A percentile compares a stretch with the other conserved stretches of the same genome.
These are phyloP conservation scores for Penicillium olsonii DNA, from an alignment of 2,329 filamentous ascomycete genomes.

Conservation along the genomic window DNA sequence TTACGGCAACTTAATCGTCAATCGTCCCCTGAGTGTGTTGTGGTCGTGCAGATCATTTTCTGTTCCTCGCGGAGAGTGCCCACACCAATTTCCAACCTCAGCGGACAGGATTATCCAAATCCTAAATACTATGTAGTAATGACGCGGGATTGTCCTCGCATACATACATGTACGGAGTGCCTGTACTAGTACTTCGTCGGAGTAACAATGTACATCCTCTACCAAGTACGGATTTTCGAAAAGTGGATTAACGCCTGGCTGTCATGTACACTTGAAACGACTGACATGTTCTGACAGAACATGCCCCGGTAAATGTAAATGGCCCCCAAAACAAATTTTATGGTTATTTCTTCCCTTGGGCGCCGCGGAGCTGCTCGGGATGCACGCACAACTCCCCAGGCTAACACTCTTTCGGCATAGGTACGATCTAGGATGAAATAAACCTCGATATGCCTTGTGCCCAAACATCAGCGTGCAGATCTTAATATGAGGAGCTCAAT, in stretches of 20 bases:
- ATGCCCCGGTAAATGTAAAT: not conserved
- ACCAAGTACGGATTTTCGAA: too few species aligned
- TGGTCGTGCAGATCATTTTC: constrained; percentile 2
- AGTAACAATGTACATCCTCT: not conserved
- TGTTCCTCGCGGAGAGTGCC: not conserved
- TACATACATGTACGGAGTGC: not conserved
- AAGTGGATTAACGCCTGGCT: not conserved
- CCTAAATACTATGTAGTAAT: too few species aligned
- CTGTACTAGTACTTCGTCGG: too few species aligned
- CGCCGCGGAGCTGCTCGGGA: constrained; percentile 2
- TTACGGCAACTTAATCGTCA: not conserved
- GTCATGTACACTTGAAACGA: not conserved
- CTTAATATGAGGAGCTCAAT: constrained; percentile 2
- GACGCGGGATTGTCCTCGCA: not conserved
- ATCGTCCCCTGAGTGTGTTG: not conserved
- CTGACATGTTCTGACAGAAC: not conserved
- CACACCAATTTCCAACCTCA: constrained; percentile 6
- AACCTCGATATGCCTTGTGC: not conserved
- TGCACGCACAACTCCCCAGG: not conserved
- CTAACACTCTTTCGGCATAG: not conserved
- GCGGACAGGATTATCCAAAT: not conserved
- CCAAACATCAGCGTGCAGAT: constrained; percentile 6
- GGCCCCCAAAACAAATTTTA: constrained; percentile 1
- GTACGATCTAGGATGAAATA: not conserved
- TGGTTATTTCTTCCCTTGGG: not conserved